phyloP scores from a whole-genome alignment of 257 asterid genomes.

The Craterostigma plantagineum region DNA sequence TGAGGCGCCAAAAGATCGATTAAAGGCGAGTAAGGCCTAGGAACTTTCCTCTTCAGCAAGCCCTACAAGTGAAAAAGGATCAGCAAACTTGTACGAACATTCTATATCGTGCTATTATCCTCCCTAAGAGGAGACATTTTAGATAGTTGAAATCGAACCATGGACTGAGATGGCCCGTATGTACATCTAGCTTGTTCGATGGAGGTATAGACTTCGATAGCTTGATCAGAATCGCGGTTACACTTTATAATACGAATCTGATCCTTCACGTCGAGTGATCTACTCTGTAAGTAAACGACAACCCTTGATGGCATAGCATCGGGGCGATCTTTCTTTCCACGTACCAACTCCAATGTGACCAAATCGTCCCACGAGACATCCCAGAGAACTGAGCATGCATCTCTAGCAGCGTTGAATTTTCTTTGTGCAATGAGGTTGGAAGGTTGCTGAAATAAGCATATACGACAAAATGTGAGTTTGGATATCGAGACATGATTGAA shows the following conservation, averaged over 20 bases:
- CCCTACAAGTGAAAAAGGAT: conserved; percentile 31
- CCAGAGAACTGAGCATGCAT: conserved; percentile 92
- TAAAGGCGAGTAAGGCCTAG: conserved; percentile 67
- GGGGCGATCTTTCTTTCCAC: conserved; percentile 74
- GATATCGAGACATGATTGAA: conserved; percentile 4
- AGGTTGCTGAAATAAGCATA: conserved; percentile 60
- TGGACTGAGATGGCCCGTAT: conserved; percentile 41
- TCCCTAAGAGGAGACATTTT: not conserved
- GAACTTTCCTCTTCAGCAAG: conserved; percentile 46
- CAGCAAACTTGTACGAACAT: not conserved
- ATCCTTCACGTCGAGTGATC: conserved; percentile 59
- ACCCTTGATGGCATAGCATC: conserved; percentile 74
- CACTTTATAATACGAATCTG: conserved; percentile 70
- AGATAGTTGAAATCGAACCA: conserved; percentile 25
- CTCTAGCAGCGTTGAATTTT: conserved; percentile 85
- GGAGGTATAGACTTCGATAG: conserved; percentile 64
- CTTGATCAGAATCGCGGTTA: conserved; percentile 53
- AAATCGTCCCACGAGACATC: conserved; percentile 84
- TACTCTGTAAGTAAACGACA: conserved; percentile 42
- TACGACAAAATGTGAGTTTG: conserved; percentile 9
- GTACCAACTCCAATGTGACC: conserved; percentile 59
- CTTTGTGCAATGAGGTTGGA: conserved; percentile 76
- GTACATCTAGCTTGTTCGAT: conserved; percentile 67
- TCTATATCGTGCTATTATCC: not conserved
- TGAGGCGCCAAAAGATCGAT: conserved; percentile 29